A percentile compares a stretch with the other conserved stretches of the same genome.
These are phyloP conservation scores for Musa schizocarpa DNA, from an alignment of 176 grass and related monocot species.

Conservation along the genomic window DNA sequence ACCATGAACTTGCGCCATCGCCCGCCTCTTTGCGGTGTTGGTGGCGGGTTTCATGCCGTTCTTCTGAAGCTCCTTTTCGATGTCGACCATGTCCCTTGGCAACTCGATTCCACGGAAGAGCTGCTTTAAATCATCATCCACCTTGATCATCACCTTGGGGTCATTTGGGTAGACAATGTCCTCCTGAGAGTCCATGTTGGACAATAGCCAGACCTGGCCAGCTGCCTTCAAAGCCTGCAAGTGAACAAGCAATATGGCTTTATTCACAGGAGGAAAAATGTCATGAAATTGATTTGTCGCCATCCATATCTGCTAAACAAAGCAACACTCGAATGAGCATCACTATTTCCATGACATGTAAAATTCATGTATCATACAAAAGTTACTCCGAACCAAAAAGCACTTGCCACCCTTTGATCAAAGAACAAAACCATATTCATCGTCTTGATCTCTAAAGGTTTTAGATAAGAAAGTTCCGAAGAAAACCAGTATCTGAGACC, in stretches of 20 bases:
- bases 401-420: background rate
- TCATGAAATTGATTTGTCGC: background rate
- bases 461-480: background rate
- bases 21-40: constrained; percentile 50
- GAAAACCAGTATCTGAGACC: background rate
- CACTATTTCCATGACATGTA: background rate
- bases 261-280: background rate
- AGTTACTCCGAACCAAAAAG: background rate
- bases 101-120: constrained; percentile 55
- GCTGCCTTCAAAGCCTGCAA: constrained; percentile 51
- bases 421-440: background rate
- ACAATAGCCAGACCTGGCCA: constrained; percentile 68
- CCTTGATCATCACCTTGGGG: constrained; percentile 59
- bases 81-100: constrained; percentile 67
- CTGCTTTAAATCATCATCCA: constrained; percentile 70
- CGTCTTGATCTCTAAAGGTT: background rate
- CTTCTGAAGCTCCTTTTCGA: constrained; percentile 86
- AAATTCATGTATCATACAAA: background rate
- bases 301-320: background rate
- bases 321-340: background rate
- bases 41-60: constrained; percentile 73
- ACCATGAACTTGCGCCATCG: constrained; percentile 46
- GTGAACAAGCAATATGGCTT: background rate
- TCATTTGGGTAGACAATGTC: constrained; percentile 84
- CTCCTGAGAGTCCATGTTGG: constrained; percentile 89